Evolutionary conservation across 352 stramenopile species (phyloP).

Genomic region (Aphanomyces astaci): DNA sequence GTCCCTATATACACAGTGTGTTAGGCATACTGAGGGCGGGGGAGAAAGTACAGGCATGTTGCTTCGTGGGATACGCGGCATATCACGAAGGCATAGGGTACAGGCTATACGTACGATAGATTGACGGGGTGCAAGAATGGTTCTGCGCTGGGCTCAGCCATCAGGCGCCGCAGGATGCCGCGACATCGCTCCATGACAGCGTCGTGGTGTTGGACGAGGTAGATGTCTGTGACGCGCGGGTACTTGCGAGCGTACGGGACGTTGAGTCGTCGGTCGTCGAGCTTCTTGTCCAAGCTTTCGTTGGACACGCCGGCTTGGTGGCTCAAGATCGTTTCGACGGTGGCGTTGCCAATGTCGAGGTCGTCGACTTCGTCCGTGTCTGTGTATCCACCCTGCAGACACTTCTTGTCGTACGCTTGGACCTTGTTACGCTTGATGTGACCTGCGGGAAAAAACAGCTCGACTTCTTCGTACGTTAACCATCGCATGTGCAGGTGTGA

Average conservation of each 20-base stretch:
- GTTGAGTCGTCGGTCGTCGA: constrained; percentile 62
- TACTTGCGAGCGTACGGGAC: constrained; percentile 44
- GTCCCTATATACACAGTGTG: constrained; percentile 30
- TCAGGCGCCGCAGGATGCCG: constrained; percentile 72
- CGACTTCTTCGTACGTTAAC: constrained; percentile 80
- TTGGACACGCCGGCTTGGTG: constrained; percentile 38
- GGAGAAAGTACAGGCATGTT: no score
- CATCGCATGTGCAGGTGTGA: constrained; percentile 86
- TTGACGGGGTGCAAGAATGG: constrained; percentile 78
- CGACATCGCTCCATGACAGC: constrained; percentile 56
- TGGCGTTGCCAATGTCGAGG: constrained; percentile 78
- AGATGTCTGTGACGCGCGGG: constrained; percentile 72
- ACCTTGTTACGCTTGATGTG: constrained; percentile 83
- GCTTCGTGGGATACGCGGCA: no score
- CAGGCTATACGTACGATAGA: constrained; percentile 38
- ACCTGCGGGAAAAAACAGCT: constrained; percentile 74
- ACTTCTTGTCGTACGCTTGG: constrained; percentile 76
- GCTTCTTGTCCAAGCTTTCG: constrained; percentile 54
- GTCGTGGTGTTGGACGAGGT: constrained; percentile 69
- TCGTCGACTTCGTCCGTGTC: constrained; percentile 83
- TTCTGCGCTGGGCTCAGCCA: constrained; percentile 75
- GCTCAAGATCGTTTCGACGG: constrained; percentile 82
- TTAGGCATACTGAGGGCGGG: no score
- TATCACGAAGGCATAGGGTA: neutral
- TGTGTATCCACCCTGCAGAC: constrained; percentile 72